Percentiles rank a stretch among this genome's conserved stretches.
phyloP scores from a whole-genome alignment of 139 green algal genomes.

The Auxenochlorella pyrenoidosa region DNA sequence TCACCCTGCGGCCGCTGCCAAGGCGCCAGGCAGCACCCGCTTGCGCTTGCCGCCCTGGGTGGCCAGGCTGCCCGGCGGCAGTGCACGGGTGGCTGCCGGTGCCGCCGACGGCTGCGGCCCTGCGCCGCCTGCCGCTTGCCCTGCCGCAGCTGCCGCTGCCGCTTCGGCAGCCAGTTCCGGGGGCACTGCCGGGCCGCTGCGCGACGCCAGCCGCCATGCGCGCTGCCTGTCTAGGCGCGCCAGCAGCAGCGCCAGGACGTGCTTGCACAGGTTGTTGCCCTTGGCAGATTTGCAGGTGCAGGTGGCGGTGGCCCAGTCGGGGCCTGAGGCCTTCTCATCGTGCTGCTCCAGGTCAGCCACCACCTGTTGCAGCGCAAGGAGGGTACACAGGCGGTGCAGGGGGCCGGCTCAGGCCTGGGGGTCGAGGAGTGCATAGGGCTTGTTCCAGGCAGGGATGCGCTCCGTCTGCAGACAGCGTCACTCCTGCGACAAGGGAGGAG shows the following conservation, averaged over 20 bases:
- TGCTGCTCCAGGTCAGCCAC: background rate
- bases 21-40: background rate
- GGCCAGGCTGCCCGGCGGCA: background rate
- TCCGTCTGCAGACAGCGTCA: no score
- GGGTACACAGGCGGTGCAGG: background rate
- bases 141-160: background rate
- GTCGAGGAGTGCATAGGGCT: no score
- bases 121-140: background rate
- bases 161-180: background rate
- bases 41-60: background rate
- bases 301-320: background rate
- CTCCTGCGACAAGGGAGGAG: no score
- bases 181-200: background rate
- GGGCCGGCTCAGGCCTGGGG: background rate
- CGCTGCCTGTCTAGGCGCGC: background rate
- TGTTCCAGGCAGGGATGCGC: no score
- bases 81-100: background rate
- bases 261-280: conserved; percentile 9
- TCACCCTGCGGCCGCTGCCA: background rate
- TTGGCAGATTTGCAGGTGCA: background rate
- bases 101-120: background rate
- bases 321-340: background rate
- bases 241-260: background rate
- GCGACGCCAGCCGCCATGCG: background rate
- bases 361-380: background rate